Evolutionary conservation across 2,329 filamentous ascomycete species (phyloP), one percentile per base, ranked within the genome.

Genomic region (Colletotrichum costaricense): DNA sequence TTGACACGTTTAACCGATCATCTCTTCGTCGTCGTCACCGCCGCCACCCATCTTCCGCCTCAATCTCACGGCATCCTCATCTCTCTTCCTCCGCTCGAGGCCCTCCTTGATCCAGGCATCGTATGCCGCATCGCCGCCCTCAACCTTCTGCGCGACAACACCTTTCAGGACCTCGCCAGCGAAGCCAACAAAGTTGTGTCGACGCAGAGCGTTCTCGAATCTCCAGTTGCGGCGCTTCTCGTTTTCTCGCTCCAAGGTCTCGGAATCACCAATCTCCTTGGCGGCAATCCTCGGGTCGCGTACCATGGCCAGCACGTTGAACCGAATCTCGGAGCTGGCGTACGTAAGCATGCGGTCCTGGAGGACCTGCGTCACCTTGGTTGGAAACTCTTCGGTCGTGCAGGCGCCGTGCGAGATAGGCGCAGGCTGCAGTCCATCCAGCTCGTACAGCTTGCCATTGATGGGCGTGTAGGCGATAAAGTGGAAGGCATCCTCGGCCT

Each of bases 171-270:
- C 87, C 86, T 98, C 95, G 14, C 94, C 95, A 3, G 96, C 93
- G 79, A 99, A 98, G 0, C 95, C 96, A 0, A 99, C 94, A 85
- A 99, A 99, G 83, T 99, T 99, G 83, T 98, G 96, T 78, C 94
- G 87, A 74, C 97, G 86, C 79, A 99, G 86, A 12, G 95, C 93
- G 83, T 99, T 99, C 88, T 99, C 97, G 88, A 97, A 98, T 80
- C 92, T 89, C 97, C 97, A 99, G 76, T 92, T 93, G 71, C 88
- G 88, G 65, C 97, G 89, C 90, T 97, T 98, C 80, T 90, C 88
- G 85, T 96, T 91, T 87, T 98, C 95, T 67, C 92, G 87, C 76
- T 91, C 91, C 76, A 98, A 83, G 82, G 92, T 86, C 80, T 98
- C 95, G 56, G 85, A 81, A 83, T 99, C 97, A 58, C 95, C 95